phyloP scores from a whole-genome alignment of 768 basidiomycete species.

The Fomitopsis pulvina region DNA sequence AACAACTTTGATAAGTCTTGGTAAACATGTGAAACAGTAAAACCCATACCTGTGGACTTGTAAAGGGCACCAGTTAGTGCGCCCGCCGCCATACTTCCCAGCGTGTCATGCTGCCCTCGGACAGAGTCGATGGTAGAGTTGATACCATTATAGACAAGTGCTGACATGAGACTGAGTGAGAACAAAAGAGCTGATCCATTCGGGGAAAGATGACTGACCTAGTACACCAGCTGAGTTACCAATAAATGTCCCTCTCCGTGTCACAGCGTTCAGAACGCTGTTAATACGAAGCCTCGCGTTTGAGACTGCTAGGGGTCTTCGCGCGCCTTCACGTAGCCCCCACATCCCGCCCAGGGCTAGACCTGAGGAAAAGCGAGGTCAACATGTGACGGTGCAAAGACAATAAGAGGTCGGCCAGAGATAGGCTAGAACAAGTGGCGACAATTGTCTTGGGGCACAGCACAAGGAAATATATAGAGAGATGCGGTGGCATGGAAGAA shows the following conservation, averaged over 20 bases:
- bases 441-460: neutral
- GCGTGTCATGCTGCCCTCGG: slow-evolving; percentile 87
- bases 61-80: slow-evolving; percentile 85
- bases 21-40: slow-evolving; percentile 23
- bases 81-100: slow-evolving; percentile 90
- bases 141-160: slow-evolving; percentile 92
- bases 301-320: slow-evolving; percentile 79
- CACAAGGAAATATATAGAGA: slow-evolving; percentile 14
- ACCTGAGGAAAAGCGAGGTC: slow-evolving; percentile 63
- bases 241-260: slow-evolving; percentile 93
- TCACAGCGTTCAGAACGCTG: slow-evolving; percentile 93
- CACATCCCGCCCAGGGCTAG: slow-evolving; percentile 91
- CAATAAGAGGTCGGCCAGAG: slow-evolving; percentile 66
- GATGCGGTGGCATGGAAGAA: slow-evolving; percentile 38
- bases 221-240: slow-evolving; percentile 98
- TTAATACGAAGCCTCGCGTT: slow-evolving; percentile 90
- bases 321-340: slow-evolving; percentile 93
- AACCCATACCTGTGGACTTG: slow-evolving; percentile 84
- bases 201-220: slow-evolving; percentile 54
- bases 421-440: slow-evolving; percentile 52
- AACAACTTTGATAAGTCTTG: slow-evolving; percentile 15
- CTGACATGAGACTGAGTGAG: slow-evolving; percentile 45
- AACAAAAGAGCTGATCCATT: slow-evolving; percentile 29
- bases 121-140: slow-evolving; percentile 89
- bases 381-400: slow-evolving; percentile 74